Evolutionary conservation across 1,284 basidiomycete species (phyloP).

Genomic region (Ganoderma resinaceum): DNA sequence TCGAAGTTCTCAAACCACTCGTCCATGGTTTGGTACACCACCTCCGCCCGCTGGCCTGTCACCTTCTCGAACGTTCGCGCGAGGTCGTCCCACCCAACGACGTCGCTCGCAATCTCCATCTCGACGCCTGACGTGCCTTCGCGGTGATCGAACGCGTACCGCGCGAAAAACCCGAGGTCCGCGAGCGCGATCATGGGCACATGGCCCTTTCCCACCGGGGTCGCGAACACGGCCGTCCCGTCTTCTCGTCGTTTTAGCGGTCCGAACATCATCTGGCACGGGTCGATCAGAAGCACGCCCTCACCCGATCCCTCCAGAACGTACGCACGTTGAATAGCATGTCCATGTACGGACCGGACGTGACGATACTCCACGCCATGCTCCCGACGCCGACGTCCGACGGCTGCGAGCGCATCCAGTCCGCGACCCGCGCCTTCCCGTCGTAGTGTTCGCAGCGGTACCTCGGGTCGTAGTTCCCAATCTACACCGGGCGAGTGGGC

Average conservation of each 20-base stretch:
- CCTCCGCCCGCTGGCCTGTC: slow-evolving; percentile 49
- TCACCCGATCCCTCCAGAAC: not conserved
- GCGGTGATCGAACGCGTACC: slow-evolving; percentile 52
- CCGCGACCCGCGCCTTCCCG: slow-evolving; percentile 52
- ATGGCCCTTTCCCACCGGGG: slow-evolving; percentile 37
- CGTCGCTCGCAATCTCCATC: slow-evolving; percentile 51
- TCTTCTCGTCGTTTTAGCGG: slow-evolving; percentile 38
- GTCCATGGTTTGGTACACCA: slow-evolving; percentile 46
- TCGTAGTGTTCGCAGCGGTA: slow-evolving; percentile 41
- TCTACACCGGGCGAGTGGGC: slow-evolving; percentile 32
- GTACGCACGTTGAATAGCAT: slow-evolving; percentile 40
- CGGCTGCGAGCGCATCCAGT: slow-evolving; percentile 50
- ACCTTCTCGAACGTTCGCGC: slow-evolving; percentile 51
- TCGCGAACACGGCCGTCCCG: slow-evolving; percentile 40
- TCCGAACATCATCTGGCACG: slow-evolving; percentile 36
- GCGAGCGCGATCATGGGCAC: slow-evolving; percentile 41
- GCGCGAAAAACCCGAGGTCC: slow-evolving; percentile 45
- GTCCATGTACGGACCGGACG: slow-evolving; percentile 44
- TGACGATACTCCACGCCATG: slow-evolving; percentile 41
- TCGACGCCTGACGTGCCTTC: slow-evolving; percentile 48
- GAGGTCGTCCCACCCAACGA: slow-evolving; percentile 52
- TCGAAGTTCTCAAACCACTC: slow-evolving; percentile 49
- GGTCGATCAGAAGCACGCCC: not conserved
- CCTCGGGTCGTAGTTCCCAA: slow-evolving; percentile 42
- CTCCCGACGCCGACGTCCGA: slow-evolving; percentile 38